phyloP scores from a whole-genome alignment of 176 grass and related monocot species.

The Areca catechu region DNA sequence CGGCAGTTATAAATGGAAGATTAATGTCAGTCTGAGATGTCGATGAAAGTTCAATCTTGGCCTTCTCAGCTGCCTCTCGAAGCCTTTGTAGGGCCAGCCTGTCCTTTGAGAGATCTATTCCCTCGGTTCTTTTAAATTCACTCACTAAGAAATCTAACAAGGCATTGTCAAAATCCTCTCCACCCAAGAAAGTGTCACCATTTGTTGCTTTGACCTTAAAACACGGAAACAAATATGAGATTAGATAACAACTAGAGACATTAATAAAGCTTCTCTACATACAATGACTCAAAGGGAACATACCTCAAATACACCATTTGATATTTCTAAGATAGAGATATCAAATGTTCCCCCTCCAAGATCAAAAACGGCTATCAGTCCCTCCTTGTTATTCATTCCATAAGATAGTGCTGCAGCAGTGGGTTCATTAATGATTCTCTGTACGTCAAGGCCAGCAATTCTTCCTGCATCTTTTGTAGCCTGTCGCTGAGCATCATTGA shows the following conservation, averaged over 20 bases:
- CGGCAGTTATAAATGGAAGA: slow-evolving; percentile 67
- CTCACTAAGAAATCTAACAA: slow-evolving; percentile 58
- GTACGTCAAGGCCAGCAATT: slow-evolving; percentile 54
- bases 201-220: slow-evolving; percentile 71
- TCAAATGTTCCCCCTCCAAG: slow-evolving; percentile 77
- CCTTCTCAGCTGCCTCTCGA: slow-evolving; percentile 69
- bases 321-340: slow-evolving; percentile 76
- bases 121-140: slow-evolving; percentile 53
- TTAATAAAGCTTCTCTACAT: no score
- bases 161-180: slow-evolving; percentile 75
- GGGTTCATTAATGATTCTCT: slow-evolving; percentile 73
- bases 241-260: no score
- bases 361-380: slow-evolving; percentile 68
- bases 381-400: slow-evolving; percentile 71
- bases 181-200: slow-evolving; percentile 77
- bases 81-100: slow-evolving; percentile 51
- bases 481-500: slow-evolving; percentile 58
- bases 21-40: slow-evolving; percentile 71
- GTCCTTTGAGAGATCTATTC: slow-evolving; percentile 65
- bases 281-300: neutral
- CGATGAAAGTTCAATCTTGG: slow-evolving; percentile 67
- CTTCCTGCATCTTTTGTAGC: slow-evolving; percentile 73
- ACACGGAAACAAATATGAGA: no score
- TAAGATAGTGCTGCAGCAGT: slow-evolving; percentile 65
- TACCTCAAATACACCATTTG: slow-evolving; percentile 79